Evolutionary conservation across 306 rosid species (phyloP).

Genomic region (Inga leiocalycina): DNA sequence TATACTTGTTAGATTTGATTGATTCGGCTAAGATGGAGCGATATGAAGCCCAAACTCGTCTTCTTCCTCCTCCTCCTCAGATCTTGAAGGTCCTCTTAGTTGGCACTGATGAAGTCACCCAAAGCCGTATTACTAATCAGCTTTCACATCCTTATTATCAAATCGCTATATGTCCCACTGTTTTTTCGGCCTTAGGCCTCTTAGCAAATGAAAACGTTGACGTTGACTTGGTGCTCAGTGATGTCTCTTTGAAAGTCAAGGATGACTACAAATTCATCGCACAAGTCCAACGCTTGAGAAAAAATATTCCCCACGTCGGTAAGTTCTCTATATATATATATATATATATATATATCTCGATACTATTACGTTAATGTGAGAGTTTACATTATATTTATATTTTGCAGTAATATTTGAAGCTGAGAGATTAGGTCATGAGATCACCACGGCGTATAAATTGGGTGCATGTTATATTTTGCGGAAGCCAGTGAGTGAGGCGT

Average conservation of each 20-base stretch:
- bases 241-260: neutral
- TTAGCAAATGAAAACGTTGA: no score
- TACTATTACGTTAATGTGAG: no score
- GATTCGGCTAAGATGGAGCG: no score
- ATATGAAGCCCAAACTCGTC: no score
- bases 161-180: neutral
- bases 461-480: neutral
- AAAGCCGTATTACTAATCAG: neutral
- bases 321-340: no score
- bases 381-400: no score
- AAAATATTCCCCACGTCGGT: neutral
- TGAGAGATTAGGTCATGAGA: neutral
- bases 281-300: neutral
- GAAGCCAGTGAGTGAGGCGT: neutral
- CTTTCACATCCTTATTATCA: neutral
- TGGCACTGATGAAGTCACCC: neutral
- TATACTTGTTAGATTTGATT: no score
- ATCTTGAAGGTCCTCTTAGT: neutral
- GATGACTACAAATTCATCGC: neutral
- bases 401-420: neutral
- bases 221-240: neutral
- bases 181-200: no score
- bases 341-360: no score
- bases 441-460: no score
- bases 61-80: no score